phyloP scores from a whole-genome alignment of 129 eudicot species.

The Helichrysum umbraculigerum region DNA sequence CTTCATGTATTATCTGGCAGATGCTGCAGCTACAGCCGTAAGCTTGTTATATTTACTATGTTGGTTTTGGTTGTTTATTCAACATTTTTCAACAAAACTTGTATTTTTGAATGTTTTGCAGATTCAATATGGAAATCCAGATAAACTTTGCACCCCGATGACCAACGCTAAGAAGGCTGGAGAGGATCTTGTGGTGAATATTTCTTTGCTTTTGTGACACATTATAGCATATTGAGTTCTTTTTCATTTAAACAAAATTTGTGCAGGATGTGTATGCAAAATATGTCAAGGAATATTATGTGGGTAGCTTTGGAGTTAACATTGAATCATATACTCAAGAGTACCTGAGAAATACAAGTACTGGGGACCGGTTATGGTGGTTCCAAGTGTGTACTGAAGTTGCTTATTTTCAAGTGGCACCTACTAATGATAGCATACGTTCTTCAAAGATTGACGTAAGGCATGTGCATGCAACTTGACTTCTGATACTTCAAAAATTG shows the following conservation, averaged over 20 bases:
- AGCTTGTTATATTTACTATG: slow-evolving; percentile 7
- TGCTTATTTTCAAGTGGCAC: slow-evolving; percentile 95
- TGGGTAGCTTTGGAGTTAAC: slow-evolving; percentile 46
- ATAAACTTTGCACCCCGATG: slow-evolving; percentile 73
- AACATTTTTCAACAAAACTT: slow-evolving; percentile 1
- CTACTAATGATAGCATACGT: slow-evolving; percentile 85
- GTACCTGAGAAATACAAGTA: slow-evolving; percentile 55
- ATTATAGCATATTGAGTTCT: background rate
- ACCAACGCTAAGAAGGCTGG: slow-evolving; percentile 80
- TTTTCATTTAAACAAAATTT: background rate
- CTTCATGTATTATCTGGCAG: slow-evolving; percentile 90
- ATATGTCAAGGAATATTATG: slow-evolving; percentile 65
- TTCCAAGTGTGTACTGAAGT: slow-evolving; percentile 98
- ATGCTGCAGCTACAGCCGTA: slow-evolving; percentile 93
- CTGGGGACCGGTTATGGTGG: slow-evolving; percentile 87
- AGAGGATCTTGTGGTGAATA: slow-evolving; percentile 75
- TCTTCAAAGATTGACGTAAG: slow-evolving; percentile 66
- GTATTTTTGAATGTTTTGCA: slow-evolving; percentile 32
- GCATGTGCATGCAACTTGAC: slow-evolving; percentile 35
- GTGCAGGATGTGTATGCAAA: slow-evolving; percentile 81
- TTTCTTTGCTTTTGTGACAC: background rate
- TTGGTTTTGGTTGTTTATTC: background rate
- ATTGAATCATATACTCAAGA: slow-evolving; percentile 66
- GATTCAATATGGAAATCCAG: slow-evolving; percentile 98
- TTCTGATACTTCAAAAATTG: background rate